Evolutionary conservation across 768 basidiomycete species (phyloP), one percentile per base, ranked within the genome.

Genomic region (Leccinum truebloodii): DNA sequence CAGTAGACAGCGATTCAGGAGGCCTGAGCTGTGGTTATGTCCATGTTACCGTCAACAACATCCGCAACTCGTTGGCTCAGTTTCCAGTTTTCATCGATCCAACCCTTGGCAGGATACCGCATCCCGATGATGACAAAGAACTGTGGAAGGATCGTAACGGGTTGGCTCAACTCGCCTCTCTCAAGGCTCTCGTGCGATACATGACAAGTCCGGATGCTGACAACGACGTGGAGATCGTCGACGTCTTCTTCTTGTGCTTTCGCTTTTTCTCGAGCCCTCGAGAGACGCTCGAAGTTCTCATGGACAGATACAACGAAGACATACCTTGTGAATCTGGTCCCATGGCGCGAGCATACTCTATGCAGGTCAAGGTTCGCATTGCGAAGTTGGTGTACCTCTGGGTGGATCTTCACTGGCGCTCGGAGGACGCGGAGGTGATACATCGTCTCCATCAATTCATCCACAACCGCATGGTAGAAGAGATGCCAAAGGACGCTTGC

Each of bases 231-330:
- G 71, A 81, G 41, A 69, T 89, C 72, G 66, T 74, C 61, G 71
- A 81, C 60, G 71, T 83, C 2, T 89, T 92, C 75, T 86, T 90
- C 73, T 73, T 85, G n/a, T 85, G 82, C 55, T 92, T 91, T 74
- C 85, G 89, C 28, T 80, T 85, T 61, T 91, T 89, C 76, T 80
- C 83, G 14, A 78, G 79, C 0, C 81, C 90, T 0, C 28, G 49
- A 16, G 76, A 79, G 7, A 75, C 86, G 12, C 74, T 85, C 35
- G 71, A 74, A 0, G 72, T 77, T 6, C 69, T 86, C 24, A 63
- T 83, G 26, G 69, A 68, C 6, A 82, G 88, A 46, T 92, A 83
- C 71, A 72, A 83, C 55, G 77, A 79, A 59, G 41, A 26, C 34
- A 34, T 55, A 52, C 18, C 14, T 35, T 63, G 26, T 59, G 69